Evolutionary conservation across 2,329 filamentous ascomycete species (phyloP).

Genomic region (Ramichloridium luteum): DNA sequence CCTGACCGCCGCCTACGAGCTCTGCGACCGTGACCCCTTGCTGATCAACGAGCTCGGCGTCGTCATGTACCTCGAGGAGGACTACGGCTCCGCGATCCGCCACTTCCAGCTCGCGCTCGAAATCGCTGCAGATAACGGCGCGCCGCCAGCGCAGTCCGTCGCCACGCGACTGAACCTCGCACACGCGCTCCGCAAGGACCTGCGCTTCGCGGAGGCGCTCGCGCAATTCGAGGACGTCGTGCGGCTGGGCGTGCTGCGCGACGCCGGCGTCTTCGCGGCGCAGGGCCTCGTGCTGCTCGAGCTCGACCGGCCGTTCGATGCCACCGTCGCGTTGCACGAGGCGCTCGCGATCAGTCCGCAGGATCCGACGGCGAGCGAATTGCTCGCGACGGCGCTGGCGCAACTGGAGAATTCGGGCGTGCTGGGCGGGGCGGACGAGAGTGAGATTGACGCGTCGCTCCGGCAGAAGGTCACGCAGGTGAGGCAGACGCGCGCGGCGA

Average conservation of each 20-base stretch:
- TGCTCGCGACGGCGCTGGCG: conserved; percentile 59
- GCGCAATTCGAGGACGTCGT: conserved; percentile 78
- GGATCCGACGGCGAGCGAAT: conserved; percentile 67
- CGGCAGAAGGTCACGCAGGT: conserved; percentile 10
- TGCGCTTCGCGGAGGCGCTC: conserved; percentile 58
- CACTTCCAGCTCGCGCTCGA: conserved; percentile 68
- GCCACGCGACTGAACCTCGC: conserved; percentile 79
- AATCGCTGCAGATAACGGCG: conserved; percentile 65
- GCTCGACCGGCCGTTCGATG: conserved; percentile 59
- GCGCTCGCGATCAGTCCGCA: conserved; percentile 67
- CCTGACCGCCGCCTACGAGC: conserved; percentile 71
- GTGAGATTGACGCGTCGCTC: conserved; percentile 18
- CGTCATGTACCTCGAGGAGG: conserved; percentile 85
- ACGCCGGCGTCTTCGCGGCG: conserved; percentile 64
- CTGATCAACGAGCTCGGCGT: conserved; percentile 93
- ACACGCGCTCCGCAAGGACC: conserved; percentile 67
- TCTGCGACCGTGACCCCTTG: conserved; percentile 76
- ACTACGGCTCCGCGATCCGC: conserved; percentile 59
- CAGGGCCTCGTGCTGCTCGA: conserved; percentile 80
- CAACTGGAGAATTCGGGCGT: conserved; percentile 42
- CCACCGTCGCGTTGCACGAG: conserved; percentile 72
- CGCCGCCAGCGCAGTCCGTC: conserved; percentile 65
- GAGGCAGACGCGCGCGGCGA: conserved; percentile 4
- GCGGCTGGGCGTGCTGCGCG: conserved; percentile 56
- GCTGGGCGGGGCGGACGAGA: conserved; percentile 35